These are phyloP conservation scores for Suhomyces kunorum DNA, from an alignment of 1,139 yeast species.

Conservation along the genomic window DNA sequence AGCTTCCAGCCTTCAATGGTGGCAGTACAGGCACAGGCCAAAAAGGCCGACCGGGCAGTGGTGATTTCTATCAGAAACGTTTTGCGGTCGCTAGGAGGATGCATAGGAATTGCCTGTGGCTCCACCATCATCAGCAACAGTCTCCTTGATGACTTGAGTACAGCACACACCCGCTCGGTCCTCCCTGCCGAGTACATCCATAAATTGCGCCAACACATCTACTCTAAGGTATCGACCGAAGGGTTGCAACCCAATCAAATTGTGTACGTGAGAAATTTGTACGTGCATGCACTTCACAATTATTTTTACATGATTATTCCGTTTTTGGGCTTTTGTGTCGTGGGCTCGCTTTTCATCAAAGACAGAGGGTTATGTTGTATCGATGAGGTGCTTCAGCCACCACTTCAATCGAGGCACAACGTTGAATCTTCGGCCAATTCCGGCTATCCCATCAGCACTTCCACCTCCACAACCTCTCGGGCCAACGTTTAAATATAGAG, in stretches of 20 bases:
- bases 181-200: slow-evolving; percentile 18
- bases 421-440: slow-evolving; percentile 15
- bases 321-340: slow-evolving; percentile 40
- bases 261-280: slow-evolving; percentile 29
- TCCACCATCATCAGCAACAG: slow-evolving; percentile 46
- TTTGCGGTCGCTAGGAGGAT: slow-evolving; percentile 55
- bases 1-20: slow-evolving; percentile 59
- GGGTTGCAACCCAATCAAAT: slow-evolving; percentile 28
- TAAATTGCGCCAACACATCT: slow-evolving; percentile 33
- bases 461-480: slow-evolving; percentile 6
- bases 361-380: slow-evolving; percentile 47
- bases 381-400: slow-evolving; percentile 28
- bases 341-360: slow-evolving; percentile 36
- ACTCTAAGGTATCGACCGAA: slow-evolving; percentile 30
- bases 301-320: slow-evolving; percentile 47
- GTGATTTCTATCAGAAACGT: slow-evolving; percentile 57
- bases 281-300: slow-evolving; percentile 38
- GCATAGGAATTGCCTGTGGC: slow-evolving; percentile 51
- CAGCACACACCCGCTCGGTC: slow-evolving; percentile 3
- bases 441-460: slow-evolving; percentile 6
- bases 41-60: slow-evolving; percentile 54
- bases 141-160: slow-evolving; percentile 27
- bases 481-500: neutral
- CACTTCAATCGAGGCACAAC: too few species aligned
- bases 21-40: slow-evolving; percentile 56